These are phyloP conservation scores for Lobosporangium transversale DNA, from an alignment of 192 early-diverging fungal genomes.

Conservation along the genomic window DNA sequence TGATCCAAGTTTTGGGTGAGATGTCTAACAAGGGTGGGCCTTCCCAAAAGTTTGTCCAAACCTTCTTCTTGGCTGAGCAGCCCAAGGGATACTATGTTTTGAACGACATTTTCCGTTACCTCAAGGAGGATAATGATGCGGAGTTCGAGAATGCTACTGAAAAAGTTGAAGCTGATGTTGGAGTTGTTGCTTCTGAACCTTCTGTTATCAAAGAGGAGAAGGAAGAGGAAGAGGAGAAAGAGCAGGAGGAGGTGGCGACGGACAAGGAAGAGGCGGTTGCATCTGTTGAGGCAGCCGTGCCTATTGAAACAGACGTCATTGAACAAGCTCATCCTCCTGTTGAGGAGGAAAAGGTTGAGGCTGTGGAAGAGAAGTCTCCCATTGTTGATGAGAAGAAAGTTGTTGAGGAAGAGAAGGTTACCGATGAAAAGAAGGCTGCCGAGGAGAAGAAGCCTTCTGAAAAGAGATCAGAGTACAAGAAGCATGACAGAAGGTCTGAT, in stretches of 20 bases:
- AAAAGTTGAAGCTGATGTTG: conserved; percentile 15
- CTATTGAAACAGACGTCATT: not conserved
- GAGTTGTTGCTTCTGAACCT: conserved; percentile 11
- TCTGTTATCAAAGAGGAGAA: too few relatives aligned
- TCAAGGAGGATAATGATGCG: conserved; percentile 84
- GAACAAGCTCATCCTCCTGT: too few relatives aligned
- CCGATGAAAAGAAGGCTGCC: conserved; percentile 42
- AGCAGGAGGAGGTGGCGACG: too few relatives aligned
- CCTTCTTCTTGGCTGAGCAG: conserved; percentile 91
- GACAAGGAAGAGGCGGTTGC: conserved; percentile 14
- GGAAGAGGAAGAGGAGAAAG: too few relatives aligned
- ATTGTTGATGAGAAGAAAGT: too few relatives aligned
- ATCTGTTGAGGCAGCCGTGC: conserved; percentile 10
- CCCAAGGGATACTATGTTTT: conserved; percentile 91
- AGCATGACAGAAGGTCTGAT: conserved; percentile 24
- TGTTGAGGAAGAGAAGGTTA: not conserved
- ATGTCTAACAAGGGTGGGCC: conserved; percentile 86
- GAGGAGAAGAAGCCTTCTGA: conserved; percentile 45
- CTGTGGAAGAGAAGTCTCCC: too few relatives aligned
- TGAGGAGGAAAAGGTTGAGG: too few relatives aligned
- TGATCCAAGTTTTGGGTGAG: conserved; percentile 92
- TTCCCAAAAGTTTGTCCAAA: conserved; percentile 90
- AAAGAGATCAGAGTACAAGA: conserved; percentile 33
- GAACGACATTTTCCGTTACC: conserved; percentile 95
- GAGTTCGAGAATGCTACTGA: conserved; percentile 9